Percentiles rank a stretch among this genome's conserved stretches.
Evolutionary conservation across 2,329 filamentous ascomycete genomes (phyloP).

Genomic region (Fusarium sp.): DNA sequence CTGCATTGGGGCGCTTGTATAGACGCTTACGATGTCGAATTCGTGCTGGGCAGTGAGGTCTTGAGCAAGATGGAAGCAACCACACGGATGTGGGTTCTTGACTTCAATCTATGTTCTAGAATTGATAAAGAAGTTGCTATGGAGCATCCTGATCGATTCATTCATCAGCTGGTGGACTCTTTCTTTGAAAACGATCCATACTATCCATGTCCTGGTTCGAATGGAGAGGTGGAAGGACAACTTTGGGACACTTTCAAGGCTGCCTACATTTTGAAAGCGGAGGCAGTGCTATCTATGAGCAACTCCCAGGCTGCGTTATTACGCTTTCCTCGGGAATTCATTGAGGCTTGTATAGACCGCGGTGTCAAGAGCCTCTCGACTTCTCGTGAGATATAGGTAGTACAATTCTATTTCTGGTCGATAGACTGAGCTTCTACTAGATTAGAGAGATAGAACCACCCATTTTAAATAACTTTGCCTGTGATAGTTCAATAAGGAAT

Average conservation of each 20-base stretch:
- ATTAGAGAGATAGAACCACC: no score
- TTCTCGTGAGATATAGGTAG: neutral
- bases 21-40: slow-evolving; percentile 68
- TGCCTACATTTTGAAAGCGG: neutral
- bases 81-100: slow-evolving; percentile 54
- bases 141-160: slow-evolving; percentile 50
- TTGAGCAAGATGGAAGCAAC: neutral
- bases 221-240: slow-evolving; percentile 10
- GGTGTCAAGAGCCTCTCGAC: neutral
- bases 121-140: neutral
- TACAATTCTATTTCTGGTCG: neutral
- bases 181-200: slow-evolving; percentile 68
- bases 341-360: neutral
- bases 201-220: slow-evolving; percentile 58
- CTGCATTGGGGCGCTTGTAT: slow-evolving; percentile 63
- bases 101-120: slow-evolving; percentile 51
- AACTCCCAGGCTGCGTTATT: neutral
- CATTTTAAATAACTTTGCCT: no score
- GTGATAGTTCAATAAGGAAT: no score
- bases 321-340: neutral
- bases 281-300: neutral
- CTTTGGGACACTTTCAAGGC: slow-evolving; percentile 47
- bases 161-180: slow-evolving; percentile 51
- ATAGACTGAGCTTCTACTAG: no score
- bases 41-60: slow-evolving; percentile 50